Evolutionary conservation across 1,284 basidiomycete species (phyloP), one percentile per base, ranked within the genome.

Genomic region (Gomphus sp.): DNA sequence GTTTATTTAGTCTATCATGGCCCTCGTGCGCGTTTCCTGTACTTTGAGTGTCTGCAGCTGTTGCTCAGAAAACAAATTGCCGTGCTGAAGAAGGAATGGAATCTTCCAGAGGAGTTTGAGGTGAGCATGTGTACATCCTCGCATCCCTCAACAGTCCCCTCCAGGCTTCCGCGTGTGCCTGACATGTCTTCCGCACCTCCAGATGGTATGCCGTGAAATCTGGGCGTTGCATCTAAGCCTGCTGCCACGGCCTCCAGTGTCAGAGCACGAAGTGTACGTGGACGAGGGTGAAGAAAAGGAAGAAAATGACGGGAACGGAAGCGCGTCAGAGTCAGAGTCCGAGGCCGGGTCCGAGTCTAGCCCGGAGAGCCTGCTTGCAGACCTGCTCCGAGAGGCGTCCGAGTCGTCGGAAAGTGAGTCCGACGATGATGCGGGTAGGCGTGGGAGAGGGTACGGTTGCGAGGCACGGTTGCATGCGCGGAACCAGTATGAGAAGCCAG

Each of bases 41-140:
- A 90, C 64, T 85, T 91, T 61, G 86, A 93, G 63, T 90, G 87
- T 64, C 74, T 91, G 39, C 93, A 95, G 68, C 72, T 91, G 0
- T 72, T 94, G 55, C 73, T 95, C 8, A 77, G 91, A 14, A 80
- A 85, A 64, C 93, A 96, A 70, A 72, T 91, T 3, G 73, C 74
- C 6, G 80, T 80, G n/a, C 69, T 95, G 50, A 76, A 68, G 5
- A 66, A 71, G 25, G 64, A 85, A 4, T 95, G 92, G 92, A 68
- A 74, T 12, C 73, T 95, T 7, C 91, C 91, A 7, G 70, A 79
- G 0, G 86, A 89, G 61, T 89, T 90, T 62, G 92, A 94, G 80
- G 92, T 91, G 56, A 28, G 28, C 28, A 28, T 28, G 28, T 28
- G 4, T 3, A 28, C 28, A 28, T 28, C 28, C 28, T 28, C 28